Base-by-base conservation (phyloP, 441 rosid genomes). In the Arabidopsis hybrid region DNA sequence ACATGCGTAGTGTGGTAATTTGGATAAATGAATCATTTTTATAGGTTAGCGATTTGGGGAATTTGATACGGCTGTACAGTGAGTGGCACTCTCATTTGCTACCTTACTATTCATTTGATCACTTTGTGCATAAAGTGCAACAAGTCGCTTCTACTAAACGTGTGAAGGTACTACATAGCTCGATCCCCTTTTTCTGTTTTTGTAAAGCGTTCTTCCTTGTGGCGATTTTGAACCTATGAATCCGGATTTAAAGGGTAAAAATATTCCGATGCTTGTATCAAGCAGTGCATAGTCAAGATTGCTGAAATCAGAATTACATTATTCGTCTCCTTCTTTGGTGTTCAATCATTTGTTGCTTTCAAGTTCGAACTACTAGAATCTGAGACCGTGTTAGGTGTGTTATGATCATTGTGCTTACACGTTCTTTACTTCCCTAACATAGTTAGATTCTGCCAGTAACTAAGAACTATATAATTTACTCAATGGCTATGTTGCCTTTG, bases 31-130 rank as follows among this genome's bases (percentile, higher is more conserved):
- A 58, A 38, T 59, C 9, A 6, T 49, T 34, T 81, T 2, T 26
- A 35, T 16, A 92, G 99, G 96, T 86, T 0, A 81, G 85, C 7
- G 93, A 95, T 81, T 82, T 95, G 81, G 92, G 92, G 67, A 84
- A 87, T 71, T 74, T 95, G 76, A 85, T 95, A n/a, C 74, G 87
- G 46, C 82, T 92, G 52, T 95, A 92, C 80, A 82, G 83, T 71
- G 95, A 95, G 43, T 95, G 98, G 98, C 95, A 95, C 77, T 84
- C 88, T 39, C 93, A 82, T 80, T 68, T 91, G 79, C 79, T 95
- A 60, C 97, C 98, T 56, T 88, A 89, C 81, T 85, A 88, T 78
- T 86, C 96, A 0, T 92, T 89, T 59, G 93, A 91, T 80, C 96
- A 92, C 67, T 95, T 92, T 81, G 84, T 92, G 29, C 88, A 77